A percentile compares a stretch with the other conserved stretches of the same genome.
Conservation (phyloP, 2,329 filamentous ascomycete genomes). For the Colletotrichum sp. region DNA sequence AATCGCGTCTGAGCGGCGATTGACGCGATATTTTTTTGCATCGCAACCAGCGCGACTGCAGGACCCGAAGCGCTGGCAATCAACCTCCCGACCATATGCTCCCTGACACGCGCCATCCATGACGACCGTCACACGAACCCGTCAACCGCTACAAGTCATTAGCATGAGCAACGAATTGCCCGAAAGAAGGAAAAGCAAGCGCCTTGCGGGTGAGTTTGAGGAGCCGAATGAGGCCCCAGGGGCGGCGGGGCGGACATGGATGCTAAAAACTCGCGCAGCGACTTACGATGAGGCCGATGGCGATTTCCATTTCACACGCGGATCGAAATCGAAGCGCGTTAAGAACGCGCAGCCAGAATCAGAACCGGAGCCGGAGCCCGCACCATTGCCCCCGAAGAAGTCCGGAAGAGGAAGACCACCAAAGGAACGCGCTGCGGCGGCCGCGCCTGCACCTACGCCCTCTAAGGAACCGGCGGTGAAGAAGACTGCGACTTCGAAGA, state of each 20-base stretch:
- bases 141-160: slow-evolving; percentile 69
- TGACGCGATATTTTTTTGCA: slow-evolving; percentile 6
- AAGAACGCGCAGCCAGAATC: slow-evolving; percentile 59
- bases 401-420: slow-evolving; percentile 44
- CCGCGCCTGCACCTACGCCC: slow-evolving; percentile 29
- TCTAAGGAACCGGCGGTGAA: slow-evolving; percentile 18
- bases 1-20: neutral
- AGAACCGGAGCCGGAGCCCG: slow-evolving; percentile 38
- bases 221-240: neutral
- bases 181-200: slow-evolving; percentile 68
- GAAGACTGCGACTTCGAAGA: slow-evolving; percentile 27
- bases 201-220: slow-evolving; percentile 61
- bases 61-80: neutral
- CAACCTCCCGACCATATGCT: slow-evolving; percentile 10
- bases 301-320: slow-evolving; percentile 77
- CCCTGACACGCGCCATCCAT: slow-evolving; percentile 58
- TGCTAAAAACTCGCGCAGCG: slow-evolving; percentile 59
- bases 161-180: slow-evolving; percentile 71
- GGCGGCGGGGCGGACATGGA: slow-evolving; percentile 65
- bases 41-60: neutral
- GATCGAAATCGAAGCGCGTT: slow-evolving; percentile 68
- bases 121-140: slow-evolving; percentile 71
- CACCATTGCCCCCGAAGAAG: slow-evolving; percentile 38
- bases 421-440: slow-evolving; percentile 37
- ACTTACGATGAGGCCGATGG: slow-evolving; percentile 72